Base-by-base conservation (phyloP, 2,329 filamentous ascomycete species). In the Aureobasidium sp. region DNA sequence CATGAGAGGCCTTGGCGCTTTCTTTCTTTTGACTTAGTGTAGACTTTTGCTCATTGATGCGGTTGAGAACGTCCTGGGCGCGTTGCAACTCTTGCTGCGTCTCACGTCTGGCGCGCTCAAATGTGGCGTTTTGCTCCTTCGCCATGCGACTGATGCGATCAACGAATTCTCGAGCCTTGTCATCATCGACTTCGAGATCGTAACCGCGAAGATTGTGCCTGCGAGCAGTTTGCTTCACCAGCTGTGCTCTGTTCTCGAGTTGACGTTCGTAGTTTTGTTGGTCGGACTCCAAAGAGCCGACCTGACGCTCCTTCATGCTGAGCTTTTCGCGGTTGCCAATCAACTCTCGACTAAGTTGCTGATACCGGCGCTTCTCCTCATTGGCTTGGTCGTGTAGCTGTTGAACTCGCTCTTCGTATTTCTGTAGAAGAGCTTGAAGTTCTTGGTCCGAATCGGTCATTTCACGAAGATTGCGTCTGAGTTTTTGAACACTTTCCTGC, bases 231-330 rank as follows among this genome's bases (percentile, higher is more conserved):
- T 92, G 86, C 65, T 86, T 90, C 61, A 97, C 85, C 72, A 96
- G 82, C 10, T 83, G 80, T 68, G 87, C 81, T 42, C 93, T 88
- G 48, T 83, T 79, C 67, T 84, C 79, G 3, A 96, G 72, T 66
- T 97, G 89, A 4, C 88, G 84, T 70, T 97, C 90, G 70, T 94
- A 90, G 68, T 88, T 90, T 64, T 90, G 87, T 75, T 93, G 91
- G 70, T 96, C 88, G 2, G 92, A 93, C 73, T 94, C 85, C 67
- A 88, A 86, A 66, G 87, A 90, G 47, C 93, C 93, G 67, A 85
- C 81, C 67, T 91, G 87, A 1, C 72, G 78, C 63, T 82, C 77
- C 66, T 82, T 81, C n/a, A 65, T 65, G 55, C 75, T 77, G 13
- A 78, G 69, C 8, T 69, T 65, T 16, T 69, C 64, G 3, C 82